Evolutionary conservation across 805 yeast genomes (phyloP), one percentile per base, ranked within the genome.

Genomic region (Kazachstania kunashirensis): DNA sequence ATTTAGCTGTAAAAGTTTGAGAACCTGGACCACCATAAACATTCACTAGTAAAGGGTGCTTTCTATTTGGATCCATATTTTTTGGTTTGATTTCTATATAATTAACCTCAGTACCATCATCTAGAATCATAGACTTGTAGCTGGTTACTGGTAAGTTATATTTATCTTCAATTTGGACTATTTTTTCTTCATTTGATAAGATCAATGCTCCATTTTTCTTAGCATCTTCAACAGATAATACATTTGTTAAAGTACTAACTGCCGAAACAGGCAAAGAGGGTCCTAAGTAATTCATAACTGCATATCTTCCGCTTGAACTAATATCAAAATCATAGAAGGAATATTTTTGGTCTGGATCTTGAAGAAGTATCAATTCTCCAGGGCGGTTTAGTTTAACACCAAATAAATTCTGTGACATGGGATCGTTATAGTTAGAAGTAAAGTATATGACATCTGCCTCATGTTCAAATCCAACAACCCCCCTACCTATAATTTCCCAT

Each of bases 11-110:
- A 9, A 73, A 70, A 18, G 73, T 69, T 44, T 75, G 78, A 4
- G 83, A 76, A 0, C 92, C 94, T 1, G 94, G 94, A 0, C 92
- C 94, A 3, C 86, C 92, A 52, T 83, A 83, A 0, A 73, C 77
- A 39, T 72, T 70, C 2, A 81, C 84, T 29, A 83, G 55, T 10
- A 83, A 43, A 0, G 92, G 88, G 48, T 80, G 74, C 42, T 70
- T 67, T 28, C 55, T 57, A 1, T 45, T 45, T 2, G 68, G 58
- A 42, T 75, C 61, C 46, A 79, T 73, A 31, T 65, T 62, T 0
- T 68, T 67, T 0, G 94, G 94, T 29, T 69, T 62, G 7, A 77
- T 73, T 49, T 81, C 88, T 28, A 77, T 57, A 37, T 75, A 66
- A 49, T 77, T 72, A 6, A 77, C 51, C 6, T 46, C 48, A 2